Evolutionary conservation across 2,329 filamentous ascomycete genomes (phyloP), one percentile per base, ranked within the genome.

Genomic region (Dactylellina drechsleri): DNA sequence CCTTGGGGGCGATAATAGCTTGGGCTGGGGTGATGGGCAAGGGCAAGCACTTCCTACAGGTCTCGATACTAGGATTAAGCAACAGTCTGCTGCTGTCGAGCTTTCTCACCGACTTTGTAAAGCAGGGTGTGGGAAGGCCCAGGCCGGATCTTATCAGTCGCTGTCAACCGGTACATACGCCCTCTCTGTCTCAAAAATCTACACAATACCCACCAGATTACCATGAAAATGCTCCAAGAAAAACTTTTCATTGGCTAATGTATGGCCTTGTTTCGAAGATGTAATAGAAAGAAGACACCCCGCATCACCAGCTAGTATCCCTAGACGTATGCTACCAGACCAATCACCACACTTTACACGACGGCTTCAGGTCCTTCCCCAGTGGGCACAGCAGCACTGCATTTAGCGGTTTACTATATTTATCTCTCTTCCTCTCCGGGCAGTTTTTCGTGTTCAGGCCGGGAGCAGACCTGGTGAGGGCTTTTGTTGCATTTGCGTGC

Each of bases 101-200:
- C 4, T 91, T 97, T 81, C 84, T 98, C 50, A 98, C 95, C 52
- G 93, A 98, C 81, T 84, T 94, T 28, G 86, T 98, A 80, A 99
- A 99, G 83, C 73, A 72, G 18, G 83, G 89, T 56, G 89, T 88
- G 75, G 88, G 88, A 77, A 87, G 89, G 77, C 88, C 88, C 31
- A 88, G 94, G 5, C 94, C 94, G 2, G 94, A 98, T 82, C 84
- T 97, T 41, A 87, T 98, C 49, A 89, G 90, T n/a, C 89, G 95
- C 43, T 99, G 95, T 83, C 89, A 91, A 77, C 93, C 95, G 0
- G 83, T 79, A 79, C 76, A 0, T 50, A 10, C 10, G 4, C 20
- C 31, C 15, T 18, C 18, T 12, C 4, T 10, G 31, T 36, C 31
- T 10, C 31, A 2, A 36, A 36, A 3, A 36, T 36, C 31, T 36